A percentile compares a stretch with the other conserved stretches of the same genome.
phyloP scores from a whole-genome alignment of 768 basidiomycete species.

The Suillus americanus region DNA sequence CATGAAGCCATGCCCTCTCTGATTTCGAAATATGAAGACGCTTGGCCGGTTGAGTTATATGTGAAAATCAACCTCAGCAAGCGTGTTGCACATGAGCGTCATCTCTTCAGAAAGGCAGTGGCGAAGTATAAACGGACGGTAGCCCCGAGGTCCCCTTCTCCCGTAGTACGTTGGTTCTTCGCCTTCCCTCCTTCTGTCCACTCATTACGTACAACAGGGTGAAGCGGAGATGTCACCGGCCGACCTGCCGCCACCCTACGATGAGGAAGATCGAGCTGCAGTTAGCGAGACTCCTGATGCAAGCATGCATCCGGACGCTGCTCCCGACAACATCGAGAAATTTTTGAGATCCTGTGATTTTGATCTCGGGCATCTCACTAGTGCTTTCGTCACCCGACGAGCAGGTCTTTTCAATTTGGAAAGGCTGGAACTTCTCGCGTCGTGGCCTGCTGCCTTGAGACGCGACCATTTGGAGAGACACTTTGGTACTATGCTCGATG shows the following conservation, averaged over 20 bases:
- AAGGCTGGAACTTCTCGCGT: not conserved
- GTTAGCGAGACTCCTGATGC: not conserved
- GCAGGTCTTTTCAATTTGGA: conserved; percentile 1
- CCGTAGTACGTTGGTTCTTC: not conserved
- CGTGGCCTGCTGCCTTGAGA: not conserved
- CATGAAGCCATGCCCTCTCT: not conserved
- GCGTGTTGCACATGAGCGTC: not conserved
- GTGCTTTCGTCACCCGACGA: not conserved
- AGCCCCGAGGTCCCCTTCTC: not conserved
- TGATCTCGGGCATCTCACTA: conserved; percentile 1
- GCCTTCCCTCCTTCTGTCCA: not conserved
- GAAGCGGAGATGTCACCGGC: too few species aligned
- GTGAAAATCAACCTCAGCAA: not conserved
- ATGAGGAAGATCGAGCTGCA: not conserved
- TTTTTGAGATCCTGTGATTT: conserved; percentile 1
- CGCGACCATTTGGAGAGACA: conserved; percentile 1
- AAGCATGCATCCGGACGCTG: not conserved
- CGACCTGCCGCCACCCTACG: not conserved
- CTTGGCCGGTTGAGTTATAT: not conserved
- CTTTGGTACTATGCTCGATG: not conserved
- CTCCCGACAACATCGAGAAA: not conserved
- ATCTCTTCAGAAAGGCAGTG: not conserved
- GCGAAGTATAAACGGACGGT: not conserved
- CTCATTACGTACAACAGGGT: not conserved
- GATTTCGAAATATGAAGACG: not conserved